Conservation (phyloP, 192 early-diverging fungal species). For the Coemansia sp. region DNA sequence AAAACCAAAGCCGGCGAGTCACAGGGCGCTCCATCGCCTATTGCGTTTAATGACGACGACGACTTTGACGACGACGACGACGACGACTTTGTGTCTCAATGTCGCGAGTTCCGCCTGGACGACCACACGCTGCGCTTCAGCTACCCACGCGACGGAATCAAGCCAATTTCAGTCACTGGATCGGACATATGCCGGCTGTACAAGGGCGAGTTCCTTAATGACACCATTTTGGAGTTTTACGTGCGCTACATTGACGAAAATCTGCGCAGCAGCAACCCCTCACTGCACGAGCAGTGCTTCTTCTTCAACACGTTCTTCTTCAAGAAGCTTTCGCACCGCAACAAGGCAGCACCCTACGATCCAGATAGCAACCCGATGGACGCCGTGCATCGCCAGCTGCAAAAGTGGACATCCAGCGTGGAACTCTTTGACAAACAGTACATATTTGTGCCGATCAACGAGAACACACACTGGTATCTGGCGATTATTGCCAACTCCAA, state of each 20-base stretch:
- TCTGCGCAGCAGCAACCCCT: constrained; percentile 36
- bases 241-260: constrained; percentile 60
- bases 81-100: constrained; percentile 11
- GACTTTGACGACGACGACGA: constrained; percentile 13
- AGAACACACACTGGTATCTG: constrained; percentile 90
- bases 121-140: constrained; percentile 31
- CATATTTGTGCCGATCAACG: constrained; percentile 85
- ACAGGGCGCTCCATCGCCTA: not conserved
- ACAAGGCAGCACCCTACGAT: not conserved
- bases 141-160: constrained; percentile 55
- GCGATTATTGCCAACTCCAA: constrained; percentile 76
- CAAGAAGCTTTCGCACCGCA: constrained; percentile 60
- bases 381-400: constrained; percentile 62
- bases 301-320: constrained; percentile 89
- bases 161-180: constrained; percentile 60
- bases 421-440: constrained; percentile 75
- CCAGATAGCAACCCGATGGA: constrained; percentile 18
- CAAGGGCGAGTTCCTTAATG: constrained; percentile 81
- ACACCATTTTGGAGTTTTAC: constrained; percentile 87
- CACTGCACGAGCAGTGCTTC: constrained; percentile 59
- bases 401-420: constrained; percentile 74
- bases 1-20: not conserved
- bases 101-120: constrained; percentile 6
- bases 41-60: not conserved
- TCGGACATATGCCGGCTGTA: constrained; percentile 67